Percentiles rank a stretch among this genome's conserved stretches.
phyloP scores from a whole-genome alignment of 2,329 filamentous ascomycete species.

The Thelonectria olida region DNA sequence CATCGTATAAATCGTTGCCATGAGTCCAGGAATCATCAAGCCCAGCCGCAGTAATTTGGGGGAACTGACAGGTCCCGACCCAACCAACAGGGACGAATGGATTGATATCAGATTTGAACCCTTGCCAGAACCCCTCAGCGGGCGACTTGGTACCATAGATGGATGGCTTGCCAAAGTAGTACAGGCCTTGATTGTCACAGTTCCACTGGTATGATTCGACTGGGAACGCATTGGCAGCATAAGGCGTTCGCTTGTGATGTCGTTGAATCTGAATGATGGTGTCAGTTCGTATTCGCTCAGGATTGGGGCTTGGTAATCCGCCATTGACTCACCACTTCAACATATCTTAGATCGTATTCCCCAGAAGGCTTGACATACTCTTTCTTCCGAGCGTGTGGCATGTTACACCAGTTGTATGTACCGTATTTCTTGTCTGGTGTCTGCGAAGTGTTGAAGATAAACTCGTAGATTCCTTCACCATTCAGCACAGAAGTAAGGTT shows the following conservation, averaged over 20 bases:
- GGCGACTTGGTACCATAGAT: constrained; percentile 51
- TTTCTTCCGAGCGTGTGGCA: constrained; percentile 78
- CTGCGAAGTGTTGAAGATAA: constrained; percentile 74
- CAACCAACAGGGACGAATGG: constrained; percentile 74
- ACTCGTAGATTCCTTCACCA: constrained; percentile 73
- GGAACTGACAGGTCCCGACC: constrained; percentile 80
- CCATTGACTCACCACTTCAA: constrained; percentile 70
- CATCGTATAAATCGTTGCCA: constrained; percentile 78
- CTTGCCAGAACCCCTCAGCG: constrained; percentile 71
- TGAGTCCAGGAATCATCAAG: constrained; percentile 80
- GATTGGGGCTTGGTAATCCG: too few species aligned
- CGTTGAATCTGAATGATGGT: constrained; percentile 70
- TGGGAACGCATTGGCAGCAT: constrained; percentile 80
- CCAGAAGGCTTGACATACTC: constrained; percentile 68
- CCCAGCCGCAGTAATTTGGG: constrained; percentile 78
- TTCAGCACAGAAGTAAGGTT: constrained; percentile 66
- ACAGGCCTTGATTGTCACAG: constrained; percentile 75
- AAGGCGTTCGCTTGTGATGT: constrained; percentile 87
- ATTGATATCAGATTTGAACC: constrained; percentile 69
- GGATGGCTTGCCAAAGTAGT: constrained; percentile 72
- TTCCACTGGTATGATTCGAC: constrained; percentile 77
- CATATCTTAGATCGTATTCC: constrained; percentile 75
- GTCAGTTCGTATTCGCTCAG: neutral
- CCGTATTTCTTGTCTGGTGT: constrained; percentile 67
- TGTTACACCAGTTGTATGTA: constrained; percentile 85